Conservation (phyloP, 1,139 yeast species). For the Trichomonascaceae sp. region DNA sequence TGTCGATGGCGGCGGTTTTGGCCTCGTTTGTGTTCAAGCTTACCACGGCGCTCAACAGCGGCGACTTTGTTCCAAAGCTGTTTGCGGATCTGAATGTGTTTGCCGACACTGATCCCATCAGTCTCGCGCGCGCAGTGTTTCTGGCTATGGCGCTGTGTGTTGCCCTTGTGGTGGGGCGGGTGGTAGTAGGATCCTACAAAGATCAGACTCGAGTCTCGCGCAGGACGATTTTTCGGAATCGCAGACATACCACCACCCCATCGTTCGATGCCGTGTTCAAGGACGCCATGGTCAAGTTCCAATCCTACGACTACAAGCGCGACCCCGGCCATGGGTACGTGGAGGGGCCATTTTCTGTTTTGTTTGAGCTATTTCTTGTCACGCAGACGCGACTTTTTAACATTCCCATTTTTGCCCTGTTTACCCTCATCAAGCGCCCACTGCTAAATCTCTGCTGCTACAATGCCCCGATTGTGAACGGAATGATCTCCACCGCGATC, state of each 20-base stretch:
- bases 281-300: neutral
- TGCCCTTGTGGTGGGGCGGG: too few relatives aligned
- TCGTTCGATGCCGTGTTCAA: neutral
- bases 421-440: constrained; percentile 24
- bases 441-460: constrained; percentile 6
- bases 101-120: constrained; percentile 1
- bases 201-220: too few relatives aligned
- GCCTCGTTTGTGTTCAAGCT: constrained; percentile 44
- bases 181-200: too few relatives aligned
- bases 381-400: constrained; percentile 59
- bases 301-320: neutral
- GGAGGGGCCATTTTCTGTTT: too few relatives aligned
- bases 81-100: constrained; percentile 21
- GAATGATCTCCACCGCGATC: constrained; percentile 11
- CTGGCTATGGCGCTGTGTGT: neutral
- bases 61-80: constrained; percentile 35
- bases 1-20: constrained; percentile 30
- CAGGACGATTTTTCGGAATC: too few relatives aligned
- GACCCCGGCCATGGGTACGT: too few relatives aligned
- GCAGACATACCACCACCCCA: too few relatives aligned
- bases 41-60: constrained; percentile 41
- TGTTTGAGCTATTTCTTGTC: constrained; percentile 43
- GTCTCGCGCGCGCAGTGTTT: neutral
- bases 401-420: constrained; percentile 54
- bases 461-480: constrained; percentile 11